Percentiles rank a stretch among this genome's conserved stretches.
Conservation (phyloP, 2,329 filamentous ascomycete genomes). For the Corynespora cassiicola region DNA sequence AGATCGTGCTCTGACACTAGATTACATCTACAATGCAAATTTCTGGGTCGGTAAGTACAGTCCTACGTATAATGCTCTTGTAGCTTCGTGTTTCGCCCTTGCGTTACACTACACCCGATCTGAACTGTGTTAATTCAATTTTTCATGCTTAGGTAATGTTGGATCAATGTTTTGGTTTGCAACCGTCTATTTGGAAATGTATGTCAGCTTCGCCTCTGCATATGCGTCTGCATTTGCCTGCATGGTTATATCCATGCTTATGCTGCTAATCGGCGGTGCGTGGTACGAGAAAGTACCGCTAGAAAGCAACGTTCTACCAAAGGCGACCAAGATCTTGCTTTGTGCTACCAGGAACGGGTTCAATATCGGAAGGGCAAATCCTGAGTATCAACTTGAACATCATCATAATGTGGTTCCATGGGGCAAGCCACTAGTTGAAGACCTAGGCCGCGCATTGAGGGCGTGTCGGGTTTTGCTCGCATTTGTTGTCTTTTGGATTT, state of each 20-base stretch:
- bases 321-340: constrained; percentile 29
- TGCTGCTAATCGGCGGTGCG: constrained; percentile 51
- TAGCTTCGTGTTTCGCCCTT: too few relatives aligned
- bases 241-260: constrained; percentile 67
- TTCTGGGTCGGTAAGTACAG: too few relatives aligned
- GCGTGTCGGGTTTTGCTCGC: constrained; percentile 43
- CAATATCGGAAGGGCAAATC: constrained; percentile 30
- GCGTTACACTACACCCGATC: too few relatives aligned
- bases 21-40: constrained; percentile 48
- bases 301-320: constrained; percentile 29
- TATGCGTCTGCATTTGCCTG: constrained; percentile 68
- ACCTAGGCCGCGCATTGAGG: constrained; percentile 35
- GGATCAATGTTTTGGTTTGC: constrained; percentile 70
- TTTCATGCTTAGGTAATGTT: constrained; percentile 58
- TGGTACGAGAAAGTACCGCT: constrained; percentile 27
- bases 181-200: constrained; percentile 71
- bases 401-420: constrained; percentile 29
- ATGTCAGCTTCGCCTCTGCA: constrained; percentile 71
- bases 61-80: too few relatives aligned
- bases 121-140: too few relatives aligned
- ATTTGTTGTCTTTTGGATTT: constrained; percentile 44
- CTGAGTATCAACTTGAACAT: constrained; percentile 30
- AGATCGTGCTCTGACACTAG: constrained; percentile 40
- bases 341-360: constrained; percentile 36
- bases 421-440: constrained; percentile 30